Evolutionary conservation across 345 rosid species (phyloP).

Genomic region (Firmiana major): DNA sequence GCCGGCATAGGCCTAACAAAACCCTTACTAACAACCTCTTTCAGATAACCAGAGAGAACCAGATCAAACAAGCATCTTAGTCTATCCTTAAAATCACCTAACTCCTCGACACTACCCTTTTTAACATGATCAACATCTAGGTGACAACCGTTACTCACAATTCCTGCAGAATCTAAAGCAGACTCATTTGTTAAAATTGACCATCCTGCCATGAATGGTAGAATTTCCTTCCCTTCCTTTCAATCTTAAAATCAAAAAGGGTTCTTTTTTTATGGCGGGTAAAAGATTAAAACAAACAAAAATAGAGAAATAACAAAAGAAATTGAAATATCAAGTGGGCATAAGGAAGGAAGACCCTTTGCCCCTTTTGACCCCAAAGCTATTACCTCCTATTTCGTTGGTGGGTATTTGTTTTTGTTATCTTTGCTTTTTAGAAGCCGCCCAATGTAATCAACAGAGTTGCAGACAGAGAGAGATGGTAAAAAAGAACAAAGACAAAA

Average conservation of each 20-base stretch:
- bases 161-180: constrained; percentile 28
- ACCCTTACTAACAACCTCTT: constrained; percentile 38
- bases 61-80: constrained; percentile 48
- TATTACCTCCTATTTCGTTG: constrained; percentile 2
- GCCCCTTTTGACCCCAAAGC: background rate
- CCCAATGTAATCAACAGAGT: constrained; percentile 13
- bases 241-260: background rate
- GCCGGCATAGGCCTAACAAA: constrained; percentile 46
- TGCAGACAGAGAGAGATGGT: background rate
- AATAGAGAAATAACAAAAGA: background rate
- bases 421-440: constrained; percentile 17
- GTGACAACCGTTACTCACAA: constrained; percentile 6
- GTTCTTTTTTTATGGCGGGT: background rate
- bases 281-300: background rate
- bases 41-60: constrained; percentile 42
- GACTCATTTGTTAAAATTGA: constrained; percentile 35
- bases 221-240: background rate
- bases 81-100: constrained; percentile 30
- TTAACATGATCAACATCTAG: constrained; percentile 12
- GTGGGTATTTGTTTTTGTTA: background rate
- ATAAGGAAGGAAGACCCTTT: background rate
- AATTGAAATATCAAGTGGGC: background rate
- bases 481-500: background rate
- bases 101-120: constrained; percentile 19
- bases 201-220: constrained; percentile 53